Conservation (phyloP, 768 basidiomycete genomes). For the Lentinula sp. region DNA sequence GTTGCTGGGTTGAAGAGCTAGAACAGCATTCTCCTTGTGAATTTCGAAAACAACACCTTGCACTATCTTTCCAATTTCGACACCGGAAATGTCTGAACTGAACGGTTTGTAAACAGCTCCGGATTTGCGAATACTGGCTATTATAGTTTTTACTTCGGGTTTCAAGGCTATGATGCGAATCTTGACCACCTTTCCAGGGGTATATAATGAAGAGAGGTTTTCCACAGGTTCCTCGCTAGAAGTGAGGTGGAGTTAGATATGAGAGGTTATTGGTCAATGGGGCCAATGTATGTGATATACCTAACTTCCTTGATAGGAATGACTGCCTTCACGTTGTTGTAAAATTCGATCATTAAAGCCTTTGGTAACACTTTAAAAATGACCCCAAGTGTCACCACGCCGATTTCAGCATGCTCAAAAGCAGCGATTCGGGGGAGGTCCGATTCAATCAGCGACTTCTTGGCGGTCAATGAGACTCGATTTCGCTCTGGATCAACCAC, state of each 20-base stretch:
- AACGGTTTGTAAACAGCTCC: slow-evolving; percentile 40
- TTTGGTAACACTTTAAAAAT: slow-evolving; percentile 81
- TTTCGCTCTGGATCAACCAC: slow-evolving; percentile 76
- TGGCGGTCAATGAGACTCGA: slow-evolving; percentile 82
- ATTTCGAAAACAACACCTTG: slow-evolving; percentile 71
- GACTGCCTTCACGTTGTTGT: slow-evolving; percentile 79
- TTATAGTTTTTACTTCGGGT: slow-evolving; percentile 52
- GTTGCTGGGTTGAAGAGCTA: slow-evolving; percentile 64
- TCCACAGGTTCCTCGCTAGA: slow-evolving; percentile 58
- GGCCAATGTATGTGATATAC: slow-evolving; percentile 30
- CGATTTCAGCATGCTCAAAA: slow-evolving; percentile 63
- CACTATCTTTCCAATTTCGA: slow-evolving; percentile 73
- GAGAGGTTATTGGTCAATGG: not conserved
- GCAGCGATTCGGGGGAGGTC: slow-evolving; percentile 61
- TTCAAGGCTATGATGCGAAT: slow-evolving; percentile 72
- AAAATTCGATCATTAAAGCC: slow-evolving; percentile 82
- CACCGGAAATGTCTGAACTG: slow-evolving; percentile 57
- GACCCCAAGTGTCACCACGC: slow-evolving; percentile 73
- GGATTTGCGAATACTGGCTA: slow-evolving; percentile 86
- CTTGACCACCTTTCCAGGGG: slow-evolving; percentile 77
- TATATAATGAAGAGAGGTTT: slow-evolving; percentile 59
- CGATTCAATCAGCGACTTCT: slow-evolving; percentile 85
- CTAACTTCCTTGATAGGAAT: slow-evolving; percentile 79
- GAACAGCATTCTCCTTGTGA: slow-evolving; percentile 78
- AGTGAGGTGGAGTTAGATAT: slow-evolving; percentile 4